Conservation (phyloP, 1,284 basidiomycete species). For the Mrakiaceae sp. region DNA sequence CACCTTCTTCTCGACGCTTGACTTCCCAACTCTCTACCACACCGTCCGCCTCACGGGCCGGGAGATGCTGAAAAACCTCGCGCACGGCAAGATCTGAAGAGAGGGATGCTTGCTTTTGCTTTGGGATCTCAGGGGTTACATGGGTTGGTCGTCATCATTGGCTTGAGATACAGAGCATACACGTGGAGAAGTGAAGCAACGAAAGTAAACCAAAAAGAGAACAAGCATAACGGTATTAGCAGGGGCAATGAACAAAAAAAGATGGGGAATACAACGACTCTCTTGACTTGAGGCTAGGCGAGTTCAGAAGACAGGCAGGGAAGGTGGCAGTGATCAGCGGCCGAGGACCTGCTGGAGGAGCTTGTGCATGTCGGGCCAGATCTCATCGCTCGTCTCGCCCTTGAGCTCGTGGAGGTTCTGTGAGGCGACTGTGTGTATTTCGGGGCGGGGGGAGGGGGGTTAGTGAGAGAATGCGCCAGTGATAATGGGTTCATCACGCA, state of each 20-base stretch:
- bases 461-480: not conserved
- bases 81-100: slow-evolving; percentile 71
- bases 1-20: slow-evolving; percentile 74
- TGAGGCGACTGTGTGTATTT: too few species aligned
- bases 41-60: slow-evolving; percentile 68
- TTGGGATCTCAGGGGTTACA: not conserved
- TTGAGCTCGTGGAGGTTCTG: slow-evolving; percentile 1
- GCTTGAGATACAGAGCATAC: not conserved
- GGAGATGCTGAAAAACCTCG: slow-evolving; percentile 69
- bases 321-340: too few species aligned
- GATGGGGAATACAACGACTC: too few species aligned
- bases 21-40: slow-evolving; percentile 68
- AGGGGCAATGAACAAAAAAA: too few species aligned
- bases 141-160: not conserved
- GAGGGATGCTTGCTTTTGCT: not conserved
- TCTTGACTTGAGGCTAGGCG: too few species aligned
- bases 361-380: slow-evolving; percentile 11
- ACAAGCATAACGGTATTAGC: too few species aligned
- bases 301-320: too few species aligned
- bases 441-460: not conserved
- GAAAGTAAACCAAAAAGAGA: too few species aligned
- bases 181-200: not conserved
- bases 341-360: not conserved
- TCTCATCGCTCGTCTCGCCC: slow-evolving; percentile 15
- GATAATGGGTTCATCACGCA: not conserved